Conservation (phyloP, 225 moss, liverwort and hornwort species). For the Asterella californica region DNA sequence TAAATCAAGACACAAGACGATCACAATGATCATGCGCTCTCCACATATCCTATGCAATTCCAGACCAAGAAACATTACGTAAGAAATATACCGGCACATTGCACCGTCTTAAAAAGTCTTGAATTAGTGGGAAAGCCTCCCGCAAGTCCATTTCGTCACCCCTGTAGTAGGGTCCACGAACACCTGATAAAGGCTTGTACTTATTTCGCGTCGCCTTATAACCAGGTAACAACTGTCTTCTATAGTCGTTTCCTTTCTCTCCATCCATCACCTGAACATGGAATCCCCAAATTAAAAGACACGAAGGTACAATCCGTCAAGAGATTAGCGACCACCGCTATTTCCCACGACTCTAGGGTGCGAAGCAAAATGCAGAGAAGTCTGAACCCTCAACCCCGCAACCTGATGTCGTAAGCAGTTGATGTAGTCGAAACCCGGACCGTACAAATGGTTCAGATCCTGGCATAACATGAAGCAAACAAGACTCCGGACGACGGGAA, state of each 20-base stretch:
- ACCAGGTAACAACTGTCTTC: conserved; percentile 59
- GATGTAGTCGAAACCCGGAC: neutral
- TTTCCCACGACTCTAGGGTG: neutral
- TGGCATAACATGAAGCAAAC: neutral
- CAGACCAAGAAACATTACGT: neutral
- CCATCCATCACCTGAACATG: conserved; percentile 73
- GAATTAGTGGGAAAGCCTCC: conserved; percentile 66
- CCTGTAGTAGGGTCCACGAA: conserved; percentile 41
- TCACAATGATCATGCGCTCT: neutral
- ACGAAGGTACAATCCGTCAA: neutral
- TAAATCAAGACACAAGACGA: neutral
- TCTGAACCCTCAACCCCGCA: neutral
- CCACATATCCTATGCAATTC: neutral
- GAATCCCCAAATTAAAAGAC: neutral
- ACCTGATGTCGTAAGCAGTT: neutral
- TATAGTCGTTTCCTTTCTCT: conserved; percentile 83
- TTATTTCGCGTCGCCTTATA: conserved; percentile 71
- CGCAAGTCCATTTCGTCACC: conserved; percentile 57
- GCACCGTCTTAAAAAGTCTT: conserved; percentile 63
- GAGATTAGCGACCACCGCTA: neutral
- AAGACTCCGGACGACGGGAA: neutral
- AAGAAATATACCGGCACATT: conserved; percentile 55
- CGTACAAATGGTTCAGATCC: neutral
- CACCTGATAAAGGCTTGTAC: conserved; percentile 49
- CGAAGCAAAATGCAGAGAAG: neutral